A percentile compares a stretch with the other conserved stretches of the same genome.
phyloP scores from a whole-genome alignment of 345 rosid species.

The Brassica napus region DNA sequence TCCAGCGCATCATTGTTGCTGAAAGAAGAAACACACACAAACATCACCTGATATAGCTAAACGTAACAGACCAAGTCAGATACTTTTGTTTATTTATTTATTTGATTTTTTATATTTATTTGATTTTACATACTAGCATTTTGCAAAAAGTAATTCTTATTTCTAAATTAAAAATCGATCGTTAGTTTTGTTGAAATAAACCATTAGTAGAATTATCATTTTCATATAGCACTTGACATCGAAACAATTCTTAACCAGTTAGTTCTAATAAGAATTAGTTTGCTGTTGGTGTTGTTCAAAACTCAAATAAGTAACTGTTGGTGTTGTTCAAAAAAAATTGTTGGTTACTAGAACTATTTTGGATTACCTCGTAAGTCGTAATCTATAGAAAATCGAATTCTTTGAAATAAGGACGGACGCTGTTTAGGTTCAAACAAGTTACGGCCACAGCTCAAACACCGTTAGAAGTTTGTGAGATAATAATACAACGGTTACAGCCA shows the following conservation, averaged over 20 bases:
- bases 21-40: conserved; percentile 1
- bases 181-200: not conserved
- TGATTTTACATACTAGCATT: not conserved
- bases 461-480: too few species aligned
- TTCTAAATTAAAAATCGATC: not conserved
- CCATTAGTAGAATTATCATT: not conserved
- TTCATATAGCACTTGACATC: not conserved
- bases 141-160: not conserved
- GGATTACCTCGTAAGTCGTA: conserved; percentile 8
- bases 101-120: not conserved
- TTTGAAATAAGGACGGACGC: not conserved
- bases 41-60: conserved; percentile 4
- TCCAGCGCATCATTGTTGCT: conserved; percentile 27
- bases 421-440: not conserved
- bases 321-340: not conserved
- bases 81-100: not conserved
- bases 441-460: conserved; percentile 1
- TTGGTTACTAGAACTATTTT: not conserved
- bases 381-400: conserved; percentile 1
- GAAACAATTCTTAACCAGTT: not conserved
- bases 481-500: too few species aligned
- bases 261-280: not conserved
- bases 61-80: not conserved
- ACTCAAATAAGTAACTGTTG: too few species aligned
- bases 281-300: not conserved